Conservation (phyloP, 139 green algal genomes). For the Trebouxia sp. region DNA sequence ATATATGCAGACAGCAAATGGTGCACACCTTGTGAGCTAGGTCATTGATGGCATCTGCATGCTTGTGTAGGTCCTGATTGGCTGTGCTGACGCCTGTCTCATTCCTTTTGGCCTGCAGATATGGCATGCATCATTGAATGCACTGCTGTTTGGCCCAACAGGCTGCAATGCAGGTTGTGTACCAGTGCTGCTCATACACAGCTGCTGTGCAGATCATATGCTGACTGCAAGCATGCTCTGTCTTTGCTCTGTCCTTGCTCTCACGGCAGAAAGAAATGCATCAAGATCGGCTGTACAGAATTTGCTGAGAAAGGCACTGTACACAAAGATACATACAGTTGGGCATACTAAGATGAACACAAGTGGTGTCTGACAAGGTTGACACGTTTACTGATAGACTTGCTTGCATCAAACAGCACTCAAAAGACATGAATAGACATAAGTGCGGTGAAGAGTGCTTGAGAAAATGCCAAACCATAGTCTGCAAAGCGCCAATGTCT, state of each 20-base stretch:
- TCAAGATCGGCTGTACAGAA: too few relatives aligned
- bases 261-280: background rate
- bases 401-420: background rate
- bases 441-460: background rate
- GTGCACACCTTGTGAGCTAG: constrained; percentile 22
- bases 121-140: too few relatives aligned
- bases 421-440: background rate
- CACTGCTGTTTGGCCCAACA: background rate
- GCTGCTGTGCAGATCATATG: background rate
- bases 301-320: too few relatives aligned
- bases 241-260: background rate
- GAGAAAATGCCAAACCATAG: background rate
- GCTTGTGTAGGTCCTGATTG: background rate
- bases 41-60: background rate
- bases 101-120: background rate
- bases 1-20: background rate
- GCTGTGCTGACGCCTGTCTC: background rate
- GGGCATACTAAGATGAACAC: too few relatives aligned
- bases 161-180: background rate
- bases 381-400: background rate
- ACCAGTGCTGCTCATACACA: background rate
- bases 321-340: too few relatives aligned
- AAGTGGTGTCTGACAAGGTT: too few relatives aligned
- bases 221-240: background rate
- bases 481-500: background rate